These are phyloP conservation scores for Kuraishia borneana DNA, from an alignment of 805 yeast genomes.

Conservation along the genomic window DNA sequence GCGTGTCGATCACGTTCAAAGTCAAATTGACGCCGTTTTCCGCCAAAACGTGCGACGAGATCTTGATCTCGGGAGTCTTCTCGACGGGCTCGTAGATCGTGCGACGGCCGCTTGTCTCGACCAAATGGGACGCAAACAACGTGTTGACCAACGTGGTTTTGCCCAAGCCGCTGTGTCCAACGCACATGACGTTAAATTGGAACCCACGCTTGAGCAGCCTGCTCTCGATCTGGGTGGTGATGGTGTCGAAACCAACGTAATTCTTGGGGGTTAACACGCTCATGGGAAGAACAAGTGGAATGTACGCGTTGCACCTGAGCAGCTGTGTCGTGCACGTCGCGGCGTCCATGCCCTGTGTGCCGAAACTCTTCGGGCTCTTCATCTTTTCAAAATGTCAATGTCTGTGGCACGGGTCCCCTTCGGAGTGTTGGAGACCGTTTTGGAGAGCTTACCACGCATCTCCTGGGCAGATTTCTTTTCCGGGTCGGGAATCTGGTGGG, in stretches of 20 bases:
- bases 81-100: constrained; percentile 60
- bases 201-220: constrained; percentile 87
- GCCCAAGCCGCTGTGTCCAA: constrained; percentile 90
- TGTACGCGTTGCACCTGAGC: too few species aligned
- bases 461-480: constrained; percentile 34
- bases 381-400: too few species aligned
- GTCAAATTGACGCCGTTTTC: constrained; percentile 85
- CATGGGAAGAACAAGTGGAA: too few species aligned
- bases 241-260: constrained; percentile 95
- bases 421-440: too few species aligned
- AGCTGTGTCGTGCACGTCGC: too few species aligned
- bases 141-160: constrained; percentile 89
- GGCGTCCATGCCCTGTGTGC: too few species aligned
- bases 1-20: constrained; percentile 88
- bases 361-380: too few species aligned
- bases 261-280: constrained; percentile 41
- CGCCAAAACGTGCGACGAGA: constrained; percentile 53
- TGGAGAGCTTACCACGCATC: too few species aligned
- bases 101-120: constrained; percentile 64
- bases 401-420: too few species aligned
- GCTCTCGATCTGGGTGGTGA: constrained; percentile 90
- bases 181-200: constrained; percentile 89
- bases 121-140: constrained; percentile 72
- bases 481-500: constrained; percentile 67
- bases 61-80: constrained; percentile 78